These are phyloP conservation scores for Skeletonema marinoi DNA, from an alignment of 108 stramenopile species.

Conservation along the genomic window DNA sequence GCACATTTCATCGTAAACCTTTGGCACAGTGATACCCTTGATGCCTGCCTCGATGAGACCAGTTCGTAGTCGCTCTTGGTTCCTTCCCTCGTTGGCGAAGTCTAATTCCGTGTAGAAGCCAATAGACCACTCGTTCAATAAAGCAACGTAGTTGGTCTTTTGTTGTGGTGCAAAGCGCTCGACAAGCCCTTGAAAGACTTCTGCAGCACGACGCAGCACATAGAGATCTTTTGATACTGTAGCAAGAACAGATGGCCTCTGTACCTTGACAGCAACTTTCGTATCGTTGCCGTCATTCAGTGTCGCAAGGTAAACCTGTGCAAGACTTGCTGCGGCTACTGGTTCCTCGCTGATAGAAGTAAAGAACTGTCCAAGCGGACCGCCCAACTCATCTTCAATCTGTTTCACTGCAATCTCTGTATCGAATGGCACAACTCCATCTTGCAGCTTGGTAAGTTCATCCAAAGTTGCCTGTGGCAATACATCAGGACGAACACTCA, in stretches of 20 bases:
- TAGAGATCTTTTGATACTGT: conserved; percentile 90
- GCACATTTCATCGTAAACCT: conserved; percentile 74
- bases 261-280: conserved; percentile 89
- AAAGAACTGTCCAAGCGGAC: conserved; percentile 86
- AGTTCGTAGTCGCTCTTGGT: conserved; percentile 69
- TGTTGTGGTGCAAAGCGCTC: conserved; percentile 92
- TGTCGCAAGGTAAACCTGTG: conserved; percentile 88
- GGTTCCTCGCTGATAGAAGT: conserved; percentile 86
- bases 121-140: conserved; percentile 89
- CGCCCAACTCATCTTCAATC: conserved; percentile 86
- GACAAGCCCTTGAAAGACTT: conserved; percentile 87
- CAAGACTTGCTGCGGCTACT: conserved; percentile 86
- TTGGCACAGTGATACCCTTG: conserved; percentile 79
- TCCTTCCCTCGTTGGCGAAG: conserved; percentile 66
- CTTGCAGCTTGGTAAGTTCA: conserved; percentile 89
- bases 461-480: conserved; percentile 88
- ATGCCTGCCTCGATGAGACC: conserved; percentile 65
- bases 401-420: conserved; percentile 77
- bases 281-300: conserved; percentile 80
- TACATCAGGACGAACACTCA: conserved; percentile 93
- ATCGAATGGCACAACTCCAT: conserved; percentile 89
- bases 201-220: conserved; percentile 84
- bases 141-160: conserved; percentile 82
- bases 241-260: conserved; percentile 78
- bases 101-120: conserved; percentile 85